Evolutionary conservation across 805 yeast genomes (phyloP).

Genomic region (Scheffersomyces amazonensis): DNA sequence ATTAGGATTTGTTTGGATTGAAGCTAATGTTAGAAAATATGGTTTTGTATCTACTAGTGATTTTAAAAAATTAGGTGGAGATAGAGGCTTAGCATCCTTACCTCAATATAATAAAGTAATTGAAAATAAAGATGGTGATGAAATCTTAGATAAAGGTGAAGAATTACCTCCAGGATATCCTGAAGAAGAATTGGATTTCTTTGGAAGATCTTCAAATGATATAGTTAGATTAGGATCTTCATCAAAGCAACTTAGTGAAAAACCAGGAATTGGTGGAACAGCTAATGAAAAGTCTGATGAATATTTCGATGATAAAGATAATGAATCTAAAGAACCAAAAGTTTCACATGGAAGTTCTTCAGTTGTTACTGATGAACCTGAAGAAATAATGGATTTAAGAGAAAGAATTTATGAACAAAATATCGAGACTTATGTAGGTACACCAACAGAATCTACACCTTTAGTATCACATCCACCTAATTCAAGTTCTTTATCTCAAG

Average conservation of each 20-base stretch:
- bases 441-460: slow-evolving; percentile 5
- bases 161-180: slow-evolving; percentile 72
- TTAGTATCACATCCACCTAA: slow-evolving; percentile 2
- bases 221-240: slow-evolving; percentile 26
- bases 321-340: slow-evolving; percentile 2
- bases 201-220: slow-evolving; percentile 40
- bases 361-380: slow-evolving; percentile 27
- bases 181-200: slow-evolving; percentile 58
- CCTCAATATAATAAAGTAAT: slow-evolving; percentile 40
- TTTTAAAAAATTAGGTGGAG: slow-evolving; percentile 32
- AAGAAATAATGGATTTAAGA: slow-evolving; percentile 32
- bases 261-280: slow-evolving; percentile 7
- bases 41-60: slow-evolving; percentile 54
- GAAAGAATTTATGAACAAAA: slow-evolving; percentile 30
- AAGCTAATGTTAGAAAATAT: slow-evolving; percentile 51
- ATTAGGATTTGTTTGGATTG: slow-evolving; percentile 46
- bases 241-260: slow-evolving; percentile 7
- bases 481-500: not conserved
- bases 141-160: slow-evolving; percentile 67
- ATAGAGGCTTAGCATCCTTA: slow-evolving; percentile 35
- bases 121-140: slow-evolving; percentile 37
- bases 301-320: slow-evolving; percentile 3
- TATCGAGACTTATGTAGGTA: slow-evolving; percentile 3
- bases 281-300: slow-evolving; percentile 6
- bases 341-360: slow-evolving; percentile 9